Base-by-base conservation (phyloP, 176 grass and related monocot species). In the Lolium rigidum region DNA sequence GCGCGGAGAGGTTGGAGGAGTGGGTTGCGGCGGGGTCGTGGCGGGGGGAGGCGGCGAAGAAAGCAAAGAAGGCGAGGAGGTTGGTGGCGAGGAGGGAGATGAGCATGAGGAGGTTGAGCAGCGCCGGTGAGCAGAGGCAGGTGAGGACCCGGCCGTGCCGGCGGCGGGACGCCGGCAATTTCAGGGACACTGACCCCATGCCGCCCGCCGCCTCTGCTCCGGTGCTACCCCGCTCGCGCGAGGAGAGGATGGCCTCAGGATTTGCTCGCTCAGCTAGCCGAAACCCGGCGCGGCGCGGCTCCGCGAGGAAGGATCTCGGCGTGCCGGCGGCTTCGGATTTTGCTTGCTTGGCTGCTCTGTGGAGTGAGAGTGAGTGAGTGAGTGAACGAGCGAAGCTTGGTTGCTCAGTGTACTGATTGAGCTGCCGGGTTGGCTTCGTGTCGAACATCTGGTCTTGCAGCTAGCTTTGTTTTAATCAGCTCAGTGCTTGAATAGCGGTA, bases 161-260 rank as follows among this genome's bases (percentile, higher is more conserved):
- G 43, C 90, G 86, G 71, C 88, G 81, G 75, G 88, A 63, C 1
- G 55, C 81, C 62, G 86, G 65, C 74, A 98, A 58, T 51, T 98
- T 94, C 51, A 96, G 90, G 39, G 94, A 92, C 59, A 96, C 97
- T 0, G 92, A 96, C 20, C 97, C 97, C 97, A 99, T 99, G 25
- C 49, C 72, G 8, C 10, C 46, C 31, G 37, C 20, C 0, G 21
- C 20, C 17, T 18, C 17, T 12, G 10, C 46, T 74, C 71, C 47
- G 71, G 46, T 51, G 22, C 41, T 14, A 13, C 5, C 22, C 52
- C 13, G 24, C 10, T 24, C 24, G 54, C 11, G 80, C n/a, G 21
- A 70, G 39, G 4, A 41, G 17, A 2, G 47, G 16, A 55, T 15
- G 4, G 28, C 2, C 4, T n/a, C 4, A 31, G 81, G 20, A 21